These are phyloP conservation scores for Phialocephala sp. DNA, from an alignment of 2,329 filamentous ascomycete genomes.

Conservation along the genomic window DNA sequence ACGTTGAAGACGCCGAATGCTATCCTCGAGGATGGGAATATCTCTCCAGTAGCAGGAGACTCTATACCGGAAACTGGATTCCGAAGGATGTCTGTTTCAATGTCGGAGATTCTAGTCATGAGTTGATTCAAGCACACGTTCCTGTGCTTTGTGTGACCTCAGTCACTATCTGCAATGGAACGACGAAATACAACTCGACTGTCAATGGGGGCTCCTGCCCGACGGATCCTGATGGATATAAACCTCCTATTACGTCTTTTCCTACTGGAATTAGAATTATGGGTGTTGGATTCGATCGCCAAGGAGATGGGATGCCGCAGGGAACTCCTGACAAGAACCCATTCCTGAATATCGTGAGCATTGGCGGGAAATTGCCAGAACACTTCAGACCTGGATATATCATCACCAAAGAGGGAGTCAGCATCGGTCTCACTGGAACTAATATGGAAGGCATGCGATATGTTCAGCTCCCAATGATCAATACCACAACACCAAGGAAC, in stretches of 20 bases:
- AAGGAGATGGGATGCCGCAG: conserved; percentile 24
- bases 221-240: conserved; percentile 7
- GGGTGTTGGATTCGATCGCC: conserved; percentile 24
- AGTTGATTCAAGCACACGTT: conserved; percentile 13
- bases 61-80: conserved; percentile 23
- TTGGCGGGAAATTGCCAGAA: conserved; percentile 4
- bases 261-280: conserved; percentile 16
- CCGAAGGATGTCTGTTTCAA: conserved; percentile 17
- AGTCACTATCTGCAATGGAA: conserved; percentile 11
- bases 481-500: neutral
- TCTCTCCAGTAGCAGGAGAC: conserved; percentile 19
- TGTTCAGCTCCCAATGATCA: neutral
- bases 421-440: conserved; percentile 15
- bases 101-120: neutral
- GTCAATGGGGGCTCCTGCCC: conserved; percentile 12
- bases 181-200: conserved; percentile 11
- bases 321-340: conserved; percentile 28
- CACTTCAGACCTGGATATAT: conserved; percentile 21
- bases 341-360: conserved; percentile 17
- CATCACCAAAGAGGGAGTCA: conserved; percentile 19
- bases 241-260: conserved; percentile 11
- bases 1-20: neutral
- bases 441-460: conserved; percentile 11
- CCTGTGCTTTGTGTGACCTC: conserved; percentile 17
- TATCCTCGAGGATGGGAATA: conserved; percentile 22